Conservation (phyloP, 2,329 filamentous ascomycete species). For the Ceratocystis huliohia region DNA sequence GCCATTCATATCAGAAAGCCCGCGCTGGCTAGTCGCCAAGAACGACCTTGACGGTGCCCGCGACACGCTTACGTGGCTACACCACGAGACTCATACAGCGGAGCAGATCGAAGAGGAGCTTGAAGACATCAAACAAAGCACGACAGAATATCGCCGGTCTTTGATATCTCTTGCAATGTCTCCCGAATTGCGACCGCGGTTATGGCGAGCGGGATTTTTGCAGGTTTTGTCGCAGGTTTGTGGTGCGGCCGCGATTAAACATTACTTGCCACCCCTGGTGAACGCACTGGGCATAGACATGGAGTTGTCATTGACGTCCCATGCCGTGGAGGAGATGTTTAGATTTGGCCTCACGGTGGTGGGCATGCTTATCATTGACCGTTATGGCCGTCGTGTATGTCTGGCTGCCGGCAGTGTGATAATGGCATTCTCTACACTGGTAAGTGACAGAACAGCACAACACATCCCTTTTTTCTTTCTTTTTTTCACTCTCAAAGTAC, state of each 20-base stretch:
- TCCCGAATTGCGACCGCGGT: slow-evolving; percentile 37
- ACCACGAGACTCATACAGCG: slow-evolving; percentile 32
- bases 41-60: slow-evolving; percentile 33
- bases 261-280: slow-evolving; percentile 45
- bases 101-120: slow-evolving; percentile 34
- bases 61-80: slow-evolving; percentile 36
- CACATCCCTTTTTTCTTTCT: slow-evolving; percentile 28
- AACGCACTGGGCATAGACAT: slow-evolving; percentile 37
- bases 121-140: slow-evolving; percentile 33
- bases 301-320: slow-evolving; percentile 38
- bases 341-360: slow-evolving; percentile 45
- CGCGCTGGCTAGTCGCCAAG: slow-evolving; percentile 46
- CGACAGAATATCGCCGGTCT: slow-evolving; percentile 26
- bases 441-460: slow-evolving; percentile 30
- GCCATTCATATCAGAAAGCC: slow-evolving; percentile 42
- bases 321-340: slow-evolving; percentile 43
- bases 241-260: slow-evolving; percentile 47
- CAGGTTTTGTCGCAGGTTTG: slow-evolving; percentile 51
- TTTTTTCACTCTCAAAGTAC: no score
- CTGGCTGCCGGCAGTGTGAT: slow-evolving; percentile 37
- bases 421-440: slow-evolving; percentile 42
- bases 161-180: slow-evolving; percentile 34
- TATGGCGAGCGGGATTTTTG: slow-evolving; percentile 44
- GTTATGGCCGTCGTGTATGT: slow-evolving; percentile 37
- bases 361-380: slow-evolving; percentile 46